Evolutionary conservation across 2,329 filamentous ascomycete genomes (phyloP).

Genomic region (Didymella sp.): DNA sequence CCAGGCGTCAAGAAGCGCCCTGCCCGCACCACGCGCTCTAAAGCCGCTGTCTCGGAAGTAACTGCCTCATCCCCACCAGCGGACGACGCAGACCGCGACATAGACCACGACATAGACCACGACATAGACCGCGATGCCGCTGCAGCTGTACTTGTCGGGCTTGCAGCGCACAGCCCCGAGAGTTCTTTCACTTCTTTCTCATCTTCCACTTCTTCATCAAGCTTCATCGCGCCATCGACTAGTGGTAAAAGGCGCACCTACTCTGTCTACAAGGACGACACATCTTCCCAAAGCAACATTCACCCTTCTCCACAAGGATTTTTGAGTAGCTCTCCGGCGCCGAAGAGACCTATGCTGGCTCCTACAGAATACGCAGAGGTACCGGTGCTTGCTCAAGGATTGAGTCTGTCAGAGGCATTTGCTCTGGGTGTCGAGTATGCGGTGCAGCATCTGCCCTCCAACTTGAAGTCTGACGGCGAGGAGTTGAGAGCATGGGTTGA

Average conservation of each 20-base stretch:
- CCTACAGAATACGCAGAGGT: not conserved
- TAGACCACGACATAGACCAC: too few relatives aligned
- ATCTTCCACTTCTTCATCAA: not conserved
- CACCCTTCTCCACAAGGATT: not conserved
- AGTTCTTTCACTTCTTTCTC: not conserved
- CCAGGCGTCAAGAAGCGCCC: not conserved
- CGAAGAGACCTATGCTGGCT: not conserved
- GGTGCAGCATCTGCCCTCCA: not conserved
- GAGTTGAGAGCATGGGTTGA: not conserved
- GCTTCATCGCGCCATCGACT: not conserved
- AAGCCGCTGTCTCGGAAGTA: not conserved
- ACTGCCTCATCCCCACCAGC: not conserved
- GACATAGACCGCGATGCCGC: constrained; percentile 2
- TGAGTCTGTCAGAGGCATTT: not conserved
- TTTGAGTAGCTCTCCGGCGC: not conserved
- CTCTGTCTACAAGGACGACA: not conserved
- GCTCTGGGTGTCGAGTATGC: not conserved
- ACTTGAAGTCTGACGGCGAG: not conserved
- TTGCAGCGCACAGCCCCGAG: not conserved
- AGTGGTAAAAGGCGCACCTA: not conserved
- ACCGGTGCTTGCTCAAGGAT: not conserved
- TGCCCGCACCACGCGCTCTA: not conserved
- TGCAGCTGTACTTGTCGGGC: not conserved
- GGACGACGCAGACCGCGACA: not conserved
- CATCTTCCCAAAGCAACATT: not conserved